These are phyloP conservation scores for Mortierella sp. DNA, from an alignment of 371 early-diverging fungal species.

Conservation along the genomic window DNA sequence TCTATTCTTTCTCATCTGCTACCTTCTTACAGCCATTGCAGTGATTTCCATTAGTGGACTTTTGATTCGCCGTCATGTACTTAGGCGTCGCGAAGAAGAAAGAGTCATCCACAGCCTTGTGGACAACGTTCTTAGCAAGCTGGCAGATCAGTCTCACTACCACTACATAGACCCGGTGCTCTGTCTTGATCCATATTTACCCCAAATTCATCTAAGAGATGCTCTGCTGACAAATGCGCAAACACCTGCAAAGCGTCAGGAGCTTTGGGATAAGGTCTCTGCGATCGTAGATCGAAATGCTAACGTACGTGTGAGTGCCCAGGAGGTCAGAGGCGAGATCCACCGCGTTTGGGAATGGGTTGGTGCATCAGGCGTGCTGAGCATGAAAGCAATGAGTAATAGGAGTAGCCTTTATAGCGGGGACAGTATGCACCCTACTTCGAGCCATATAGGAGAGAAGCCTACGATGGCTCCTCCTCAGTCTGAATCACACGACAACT, in stretches of 20 bases:
- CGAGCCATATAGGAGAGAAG: not conserved
- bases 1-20: not conserved
- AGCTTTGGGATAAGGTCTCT: constrained; percentile 34
- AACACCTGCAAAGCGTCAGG: constrained; percentile 15
- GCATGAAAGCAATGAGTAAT: not conserved
- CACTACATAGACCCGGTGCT: constrained; percentile 20
- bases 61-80: constrained; percentile 6
- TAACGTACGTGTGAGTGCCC: constrained; percentile 30
- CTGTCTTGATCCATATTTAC: constrained; percentile 19
- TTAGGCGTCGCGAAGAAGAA: constrained; percentile 14
- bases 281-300: constrained; percentile 25
- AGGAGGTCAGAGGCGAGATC: constrained; percentile 32
- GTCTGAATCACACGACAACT: not conserved
- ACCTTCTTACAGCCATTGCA: not conserved
- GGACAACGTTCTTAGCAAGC: constrained; percentile 19
- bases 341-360: constrained; percentile 50
- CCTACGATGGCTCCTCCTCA: not conserved
- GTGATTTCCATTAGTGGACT: not conserved
- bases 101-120: constrained; percentile 15
- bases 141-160: constrained; percentile 30
- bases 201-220: constrained; percentile 38
- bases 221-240: constrained; percentile 17
- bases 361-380: constrained; percentile 29
- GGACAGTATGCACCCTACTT: not conserved
- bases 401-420: not conserved